A percentile compares a stretch with the other conserved stretches of the same genome.
phyloP scores from a whole-genome alignment of 1,284 basidiomycete genomes.

The Heterobasidion parviporum region DNA sequence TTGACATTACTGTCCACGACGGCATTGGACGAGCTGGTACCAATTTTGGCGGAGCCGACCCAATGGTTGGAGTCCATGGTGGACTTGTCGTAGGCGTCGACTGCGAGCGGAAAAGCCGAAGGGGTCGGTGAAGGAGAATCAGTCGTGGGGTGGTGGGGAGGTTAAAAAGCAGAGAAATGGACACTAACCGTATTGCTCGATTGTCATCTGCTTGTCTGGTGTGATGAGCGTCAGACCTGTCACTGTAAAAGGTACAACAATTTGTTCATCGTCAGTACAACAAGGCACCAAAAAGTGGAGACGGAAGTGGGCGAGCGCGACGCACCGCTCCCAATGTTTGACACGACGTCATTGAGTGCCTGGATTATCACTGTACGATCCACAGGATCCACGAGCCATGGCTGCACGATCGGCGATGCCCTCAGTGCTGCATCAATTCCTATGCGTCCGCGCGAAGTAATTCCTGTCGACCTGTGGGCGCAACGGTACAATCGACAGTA shows the following conservation, averaged over 20 bases:
- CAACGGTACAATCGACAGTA: background rate
- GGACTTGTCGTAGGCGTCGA: conserved; percentile 40
- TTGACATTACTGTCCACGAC: conserved; percentile 54
- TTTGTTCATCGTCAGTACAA: background rate
- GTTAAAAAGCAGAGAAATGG: background rate
- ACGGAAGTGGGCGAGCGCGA: background rate
- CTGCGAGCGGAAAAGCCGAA: conserved; percentile 16
- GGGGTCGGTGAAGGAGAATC: background rate
- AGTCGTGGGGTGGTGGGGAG: no score
- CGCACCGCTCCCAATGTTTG: conserved; percentile 31
- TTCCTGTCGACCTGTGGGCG: conserved; percentile 28
- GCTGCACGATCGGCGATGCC: conserved; percentile 38
- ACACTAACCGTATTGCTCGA: conserved; percentile 38
- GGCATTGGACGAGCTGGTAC: conserved; percentile 23
- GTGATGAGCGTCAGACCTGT: conserved; percentile 44
- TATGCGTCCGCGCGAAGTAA: conserved; percentile 54
- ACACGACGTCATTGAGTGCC: conserved; percentile 40
- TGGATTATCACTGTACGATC: conserved; percentile 44
- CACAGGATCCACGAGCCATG: conserved; percentile 50
- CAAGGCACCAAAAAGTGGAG: background rate
- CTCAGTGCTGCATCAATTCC: conserved; percentile 47
- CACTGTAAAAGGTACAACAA: conserved; percentile 22
- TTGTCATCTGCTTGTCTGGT: conserved; percentile 47
- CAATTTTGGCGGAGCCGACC: conserved; percentile 45
- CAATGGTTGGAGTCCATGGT: conserved; percentile 51